phyloP scores from a whole-genome alignment of 1,284 basidiomycete species.

The Tremellales sp. region DNA sequence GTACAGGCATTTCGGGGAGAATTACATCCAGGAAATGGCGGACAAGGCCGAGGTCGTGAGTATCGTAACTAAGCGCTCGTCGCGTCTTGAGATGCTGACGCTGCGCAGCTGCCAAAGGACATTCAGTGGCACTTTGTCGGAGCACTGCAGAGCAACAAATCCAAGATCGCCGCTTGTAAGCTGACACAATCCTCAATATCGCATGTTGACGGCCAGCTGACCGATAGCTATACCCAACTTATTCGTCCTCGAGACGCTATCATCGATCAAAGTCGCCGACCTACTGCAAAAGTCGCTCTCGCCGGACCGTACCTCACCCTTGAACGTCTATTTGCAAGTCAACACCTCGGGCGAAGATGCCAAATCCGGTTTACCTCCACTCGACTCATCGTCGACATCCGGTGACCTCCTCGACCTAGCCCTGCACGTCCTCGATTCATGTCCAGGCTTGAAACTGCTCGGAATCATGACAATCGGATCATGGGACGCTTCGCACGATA shows the following conservation, averaged over 20 bases:
- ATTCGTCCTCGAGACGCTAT: constrained; percentile 84
- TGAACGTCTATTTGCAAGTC: constrained; percentile 83
- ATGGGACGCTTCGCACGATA: constrained; percentile 61
- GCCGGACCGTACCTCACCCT: constrained; percentile 47
- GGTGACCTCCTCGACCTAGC: constrained; percentile 64
- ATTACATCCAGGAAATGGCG: constrained; percentile 93
- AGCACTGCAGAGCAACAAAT: constrained; percentile 90
- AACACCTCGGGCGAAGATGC: constrained; percentile 89
- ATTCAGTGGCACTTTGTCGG: constrained; percentile 98
- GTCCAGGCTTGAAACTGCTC: constrained; percentile 68
- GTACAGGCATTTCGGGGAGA: constrained; percentile 93
- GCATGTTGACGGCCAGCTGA: no score
- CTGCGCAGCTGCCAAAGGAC: constrained; percentile 64
- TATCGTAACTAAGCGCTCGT: constrained; percentile 13
- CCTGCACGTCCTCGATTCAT: constrained; percentile 63
- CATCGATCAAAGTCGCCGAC: constrained; percentile 76
- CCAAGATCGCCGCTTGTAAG: constrained; percentile 80
- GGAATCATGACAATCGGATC: constrained; percentile 98
- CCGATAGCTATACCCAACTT: constrained; percentile 78
- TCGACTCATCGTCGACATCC: constrained; percentile 41
- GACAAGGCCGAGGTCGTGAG: constrained; percentile 76
- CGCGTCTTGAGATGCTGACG: background rate
- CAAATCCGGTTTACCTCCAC: constrained; percentile 78
- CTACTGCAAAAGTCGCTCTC: constrained; percentile 72
- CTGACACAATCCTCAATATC: constrained; percentile 12